Evolutionary conservation across 2,329 filamentous ascomycete genomes (phyloP).

Genomic region (Scytalidium lignicola): DNA sequence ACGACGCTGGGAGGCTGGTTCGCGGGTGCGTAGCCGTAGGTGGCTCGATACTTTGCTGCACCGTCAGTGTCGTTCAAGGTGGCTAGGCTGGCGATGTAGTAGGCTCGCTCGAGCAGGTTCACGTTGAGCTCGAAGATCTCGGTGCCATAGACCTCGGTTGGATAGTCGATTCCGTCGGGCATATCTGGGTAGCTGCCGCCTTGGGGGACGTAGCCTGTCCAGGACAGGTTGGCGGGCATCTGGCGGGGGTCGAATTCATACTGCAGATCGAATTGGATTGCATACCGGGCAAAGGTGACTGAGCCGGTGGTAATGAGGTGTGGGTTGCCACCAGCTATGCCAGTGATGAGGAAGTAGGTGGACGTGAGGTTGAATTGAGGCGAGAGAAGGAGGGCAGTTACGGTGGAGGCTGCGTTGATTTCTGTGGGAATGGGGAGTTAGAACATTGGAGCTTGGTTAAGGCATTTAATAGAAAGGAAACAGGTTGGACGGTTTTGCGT

Average conservation of each 20-base stretch:
- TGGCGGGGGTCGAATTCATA: constrained; percentile 69
- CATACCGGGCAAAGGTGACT: constrained; percentile 62
- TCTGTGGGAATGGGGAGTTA: constrained; percentile 38
- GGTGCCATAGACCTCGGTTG: constrained; percentile 55
- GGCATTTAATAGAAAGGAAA: background rate
- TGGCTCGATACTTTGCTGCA: constrained; percentile 46
- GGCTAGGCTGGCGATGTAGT: constrained; percentile 42
- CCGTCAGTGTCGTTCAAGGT: constrained; percentile 43
- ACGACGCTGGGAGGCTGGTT: constrained; percentile 47
- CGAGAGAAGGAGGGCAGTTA: constrained; percentile 57
- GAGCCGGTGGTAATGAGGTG: constrained; percentile 57
- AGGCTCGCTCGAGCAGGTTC: constrained; percentile 47
- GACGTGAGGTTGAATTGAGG: constrained; percentile 54
- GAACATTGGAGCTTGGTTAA: background rate
- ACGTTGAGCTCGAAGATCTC: constrained; percentile 63
- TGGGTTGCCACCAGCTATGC: constrained; percentile 70
- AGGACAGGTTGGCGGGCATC: constrained; percentile 53
- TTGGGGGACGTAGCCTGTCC: constrained; percentile 62
- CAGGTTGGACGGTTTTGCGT: no score
- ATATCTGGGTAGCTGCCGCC: constrained; percentile 43
- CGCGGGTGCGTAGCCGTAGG: constrained; percentile 40
- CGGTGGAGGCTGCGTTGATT: constrained; percentile 66
- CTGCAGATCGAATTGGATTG: constrained; percentile 67
- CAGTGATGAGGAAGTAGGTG: constrained; percentile 66
- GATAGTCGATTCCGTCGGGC: constrained; percentile 38